Percentiles rank a stretch among this genome's conserved stretches.
These are phyloP conservation scores for Boletus rubropictus DNA, from an alignment of 768 basidiomycete species.

Conservation along the genomic window DNA sequence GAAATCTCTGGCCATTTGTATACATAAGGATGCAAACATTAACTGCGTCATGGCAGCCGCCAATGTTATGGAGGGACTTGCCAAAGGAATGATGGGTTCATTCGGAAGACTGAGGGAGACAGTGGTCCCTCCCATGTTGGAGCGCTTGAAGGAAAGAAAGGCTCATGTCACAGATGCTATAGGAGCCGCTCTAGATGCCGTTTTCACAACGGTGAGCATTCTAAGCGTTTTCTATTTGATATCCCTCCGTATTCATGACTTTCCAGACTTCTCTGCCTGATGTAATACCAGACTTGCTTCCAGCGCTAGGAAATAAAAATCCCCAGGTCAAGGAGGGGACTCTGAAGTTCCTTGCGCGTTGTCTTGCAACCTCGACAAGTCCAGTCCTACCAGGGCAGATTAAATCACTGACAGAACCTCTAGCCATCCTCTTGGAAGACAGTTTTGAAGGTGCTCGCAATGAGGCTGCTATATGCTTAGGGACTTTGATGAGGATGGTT, in stretches of 20 bases:
- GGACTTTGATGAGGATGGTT: slow-evolving; percentile 92
- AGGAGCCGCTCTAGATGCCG: slow-evolving; percentile 80
- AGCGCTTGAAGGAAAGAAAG: slow-evolving; percentile 92
- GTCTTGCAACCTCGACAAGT: slow-evolving; percentile 60
- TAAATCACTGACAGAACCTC: slow-evolving; percentile 72
- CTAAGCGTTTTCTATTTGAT: slow-evolving; percentile 2
- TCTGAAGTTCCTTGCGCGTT: slow-evolving; percentile 78
- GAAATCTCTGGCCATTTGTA: slow-evolving; percentile 70
- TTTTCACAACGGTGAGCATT: slow-evolving; percentile 70
- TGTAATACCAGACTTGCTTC: slow-evolving; percentile 74
- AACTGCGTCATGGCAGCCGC: slow-evolving; percentile 91
- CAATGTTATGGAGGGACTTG: slow-evolving; percentile 77
- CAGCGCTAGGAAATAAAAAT: slow-evolving; percentile 81
- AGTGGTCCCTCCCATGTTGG: slow-evolving; percentile 74
- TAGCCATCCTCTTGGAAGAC: slow-evolving; percentile 78
- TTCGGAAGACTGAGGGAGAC: slow-evolving; percentile 73
- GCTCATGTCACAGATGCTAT: slow-evolving; percentile 84
- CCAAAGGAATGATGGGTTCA: slow-evolving; percentile 67
- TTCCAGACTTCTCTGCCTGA: slow-evolving; percentile 72
- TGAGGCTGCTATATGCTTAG: slow-evolving; percentile 84
- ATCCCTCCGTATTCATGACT: slow-evolving; percentile 1
- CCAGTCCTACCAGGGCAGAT: slow-evolving; percentile 72
- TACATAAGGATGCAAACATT: slow-evolving; percentile 89
- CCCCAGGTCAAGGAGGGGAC: slow-evolving; percentile 95
- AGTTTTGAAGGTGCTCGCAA: slow-evolving; percentile 82